Evolutionary conservation across 208 protist species (phyloP), one percentile per base, ranked within the genome.

Genomic region (Trypanosoma theileri): DNA sequence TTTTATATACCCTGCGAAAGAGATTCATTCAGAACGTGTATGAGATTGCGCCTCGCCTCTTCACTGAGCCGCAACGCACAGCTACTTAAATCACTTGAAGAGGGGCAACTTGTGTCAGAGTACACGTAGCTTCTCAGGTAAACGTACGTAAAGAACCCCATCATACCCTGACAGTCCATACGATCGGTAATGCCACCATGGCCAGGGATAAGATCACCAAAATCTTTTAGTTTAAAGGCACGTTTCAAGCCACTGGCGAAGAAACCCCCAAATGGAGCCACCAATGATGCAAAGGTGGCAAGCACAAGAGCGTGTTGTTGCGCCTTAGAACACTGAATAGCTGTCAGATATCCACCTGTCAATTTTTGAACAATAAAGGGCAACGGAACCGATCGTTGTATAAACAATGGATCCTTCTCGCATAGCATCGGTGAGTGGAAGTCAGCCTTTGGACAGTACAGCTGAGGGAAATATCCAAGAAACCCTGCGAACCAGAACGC

Each of bases 221-320:
- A 99, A 82, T 99, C 98, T 77, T 99, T 99, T 24, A 99, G 84
- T 45, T 98, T 95, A 68, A 98, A 99, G 0, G 98, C 97, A 13
- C 98, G 94, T 79, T 99, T 99, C 31, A 99, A 75, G 8, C 96
- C 98, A 41, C 93, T 98, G 8, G 97, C 98, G 77, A 99, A 99
- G 84, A 99, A 99, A 21, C 98, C 98, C 35, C 98, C 98, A 84
- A 99, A 99, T 17, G 98, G 98, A 0, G 98, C 98, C 35, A 99
- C 69, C 4, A 99, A 69, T 24, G 97, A 98, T 7, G 96, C 96
- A 73, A 99, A 99, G 17, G 91, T 77, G n/a, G 94, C 96, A 22
- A 99, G 73, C 22, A 96, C 80, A n/a, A 99, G 26, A 7, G 90
- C 86, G 73, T 99, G 98, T 46, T 95, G 73, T 81, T 98, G 95